Evolutionary conservation across 2,329 filamentous ascomycete genomes (phyloP), one percentile per base, ranked within the genome.

Genomic region (Fusarium hainanense): DNA sequence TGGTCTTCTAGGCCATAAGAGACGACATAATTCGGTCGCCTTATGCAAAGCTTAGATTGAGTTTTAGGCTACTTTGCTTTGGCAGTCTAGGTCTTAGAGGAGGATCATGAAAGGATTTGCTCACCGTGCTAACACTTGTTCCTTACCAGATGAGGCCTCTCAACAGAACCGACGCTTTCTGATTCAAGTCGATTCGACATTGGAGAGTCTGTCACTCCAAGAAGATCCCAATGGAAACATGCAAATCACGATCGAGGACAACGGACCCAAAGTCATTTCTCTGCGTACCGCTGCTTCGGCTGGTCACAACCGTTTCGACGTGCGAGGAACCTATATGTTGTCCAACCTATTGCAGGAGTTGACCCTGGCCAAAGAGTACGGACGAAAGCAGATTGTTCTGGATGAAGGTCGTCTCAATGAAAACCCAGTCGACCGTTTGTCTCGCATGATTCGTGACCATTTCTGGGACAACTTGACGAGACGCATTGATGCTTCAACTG

Each of bases 161-260:
- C 83, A 88, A 50, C 88, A 92, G 59, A 79, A 81, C 62, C 92
- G 93, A 66, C 91, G 91, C 72, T 97, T 97, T 80, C 86, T 97
- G 40, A 90, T 98, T 78, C 88, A 96, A 74, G 94, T 98, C 75
- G 92, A 97, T 50, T 85, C 89, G 23, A 98, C 94, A 1, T 86
- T 97, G 60, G 87, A 94, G 76, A 90, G 88, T 63, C 85, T 99
- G 46, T 85, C 93, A 66, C 88, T 89, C 40, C 92, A 95, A 71
- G 96, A 99, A 80, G 96, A 99, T 77, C 97, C 94, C 30, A 94
- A 99, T 80, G 85, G 88, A 59, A 98, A 99, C 80, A 93, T 93
- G 85, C 94, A 98, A 80, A 99, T 99, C 79, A 99, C 96, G 30
- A 97, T 98, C 74, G 96, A 98, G 77, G 96, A 99, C 81, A 88